Base-by-base conservation (phyloP, 108 stramenopile genomes). In the Schizochytrium sp. region DNA sequence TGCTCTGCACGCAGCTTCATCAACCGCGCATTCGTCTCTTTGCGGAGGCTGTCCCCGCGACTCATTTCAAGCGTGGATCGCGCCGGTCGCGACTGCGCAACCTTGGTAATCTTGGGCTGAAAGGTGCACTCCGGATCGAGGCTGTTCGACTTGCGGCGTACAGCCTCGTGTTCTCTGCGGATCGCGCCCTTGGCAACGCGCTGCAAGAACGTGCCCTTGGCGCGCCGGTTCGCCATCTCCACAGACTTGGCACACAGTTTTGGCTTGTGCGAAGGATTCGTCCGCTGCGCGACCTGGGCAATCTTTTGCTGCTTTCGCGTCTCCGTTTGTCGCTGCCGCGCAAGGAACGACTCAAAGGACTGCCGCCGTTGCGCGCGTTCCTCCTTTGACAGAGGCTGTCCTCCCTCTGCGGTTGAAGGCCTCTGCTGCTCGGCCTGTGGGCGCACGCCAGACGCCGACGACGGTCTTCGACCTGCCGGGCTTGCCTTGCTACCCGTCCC, bases 101-200 rank as follows among this genome's bases (percentile, higher is more conserved):
- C 59, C 19, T 29, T 57, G 57, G 90, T 93, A 58, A 93, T 91
- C 45, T 69, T 55, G 8, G 94, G 94, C 76, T 87, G 51, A 72
- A 93, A 93, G 14, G 92, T 92, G 90, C 91, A 93, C 55, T 93
- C 93, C 12, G 92, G 91, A 59, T 92, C 91, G 5, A 12, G 28
- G 63, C 47, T 44, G 57, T 57, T 60, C 55, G 47, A 44, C 89
- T 90, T 93, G 58, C 92, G 88, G 16, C 89, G 90, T 21, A 90
- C 87, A 5, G 72, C 63, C 55, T 91, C 91, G 63, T 94, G 91
- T 47, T 92, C 92, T 60, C 90, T 89, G 58, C 90, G 55, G 5
- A 92, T 89, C 19, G 91, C 91, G 44, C 90, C 87, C 90, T 90
- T 51, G 10, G 87, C 88, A 21, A 93, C 87, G 25, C 92, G 89